Conservation (phyloP, 768 basidiomycete species). For the Podaxis sp. region DNA sequence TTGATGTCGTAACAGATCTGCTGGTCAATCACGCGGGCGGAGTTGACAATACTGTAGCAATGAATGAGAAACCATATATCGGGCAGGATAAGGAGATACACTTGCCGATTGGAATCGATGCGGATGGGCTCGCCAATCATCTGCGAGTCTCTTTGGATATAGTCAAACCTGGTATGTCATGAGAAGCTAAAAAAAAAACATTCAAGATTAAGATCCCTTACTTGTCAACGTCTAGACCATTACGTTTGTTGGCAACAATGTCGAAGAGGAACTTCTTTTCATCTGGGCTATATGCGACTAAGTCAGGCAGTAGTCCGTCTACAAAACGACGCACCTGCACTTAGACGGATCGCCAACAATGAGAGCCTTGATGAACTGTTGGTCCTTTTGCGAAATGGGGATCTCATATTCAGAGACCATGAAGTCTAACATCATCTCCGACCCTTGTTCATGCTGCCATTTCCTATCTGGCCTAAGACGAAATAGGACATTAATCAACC, state of each 20-base stretch:
- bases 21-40: constrained; percentile 68
- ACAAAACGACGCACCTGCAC: constrained; percentile 44
- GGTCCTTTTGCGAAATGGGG: constrained; percentile 43
- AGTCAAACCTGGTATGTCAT: constrained; percentile 58
- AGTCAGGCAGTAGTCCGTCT: background rate
- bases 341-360: constrained; percentile 57
- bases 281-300: constrained; percentile 22
- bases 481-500: background rate
- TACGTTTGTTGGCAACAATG: constrained; percentile 77
- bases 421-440: constrained; percentile 78
- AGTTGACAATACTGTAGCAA: constrained; percentile 55
- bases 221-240: constrained; percentile 89
- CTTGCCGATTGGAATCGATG: constrained; percentile 46
- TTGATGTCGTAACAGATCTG: constrained; percentile 83
- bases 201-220: constrained; percentile 23
- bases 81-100: background rate
- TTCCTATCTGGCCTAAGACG: constrained; percentile 35
- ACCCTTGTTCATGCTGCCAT: constrained; percentile 79
- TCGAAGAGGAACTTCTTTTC: constrained; percentile 79
- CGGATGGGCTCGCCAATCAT: constrained; percentile 62
- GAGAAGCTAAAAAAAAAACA: background rate
- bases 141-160: constrained; percentile 71
- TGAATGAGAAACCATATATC: background rate
- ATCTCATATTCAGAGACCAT: constrained; percentile 56
- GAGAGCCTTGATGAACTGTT: constrained; percentile 67